Base-by-base conservation (phyloP, 2,329 filamentous ascomycete genomes). In the Trichoderma cornu-damae region DNA sequence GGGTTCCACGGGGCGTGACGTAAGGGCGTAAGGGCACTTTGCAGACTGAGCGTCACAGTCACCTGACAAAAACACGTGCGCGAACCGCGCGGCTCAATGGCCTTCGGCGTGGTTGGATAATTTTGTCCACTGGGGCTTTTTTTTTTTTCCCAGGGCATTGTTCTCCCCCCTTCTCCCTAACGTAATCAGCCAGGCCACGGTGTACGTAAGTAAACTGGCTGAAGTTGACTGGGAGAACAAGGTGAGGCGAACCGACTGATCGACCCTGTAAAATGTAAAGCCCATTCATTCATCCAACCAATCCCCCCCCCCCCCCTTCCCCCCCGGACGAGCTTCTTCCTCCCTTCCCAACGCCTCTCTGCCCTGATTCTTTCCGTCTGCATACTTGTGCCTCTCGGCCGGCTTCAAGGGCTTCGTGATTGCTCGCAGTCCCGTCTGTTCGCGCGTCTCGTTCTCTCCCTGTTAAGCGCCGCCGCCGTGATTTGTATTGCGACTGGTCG, bases 141-240 rank as follows among this genome's bases (percentile, higher is more conserved):
- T 49, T 9, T 16, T 32, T 24, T 34, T 26, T 24, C n/a, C n/a
- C n/a, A n/a, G n/a, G n/a, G n/a, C n/a, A n/a, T n/a, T n/a, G n/a
- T 43, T 22, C 43, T 37, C 51, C 44, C 40, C 40, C 42, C 51
- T 34, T 51, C 42, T 47, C 42, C n/a, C 42, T 57, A 57, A 57
- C 54, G 54, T 57, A 57, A 57, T 57, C 54, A 57, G 28, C 18
- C 47, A 28, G n/a, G 51, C 32, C 34, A 28, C 34, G n/a, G n/a
- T n/a, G n/a, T n/a, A 47, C 54, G 54, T 57, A 57, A 46, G 54
- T 57, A 57, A 47, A 46, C 54, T 44, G 46, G 44, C 37, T 44
- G 35, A 37, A 57, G 37, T 38, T 50, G 44, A 37, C 54, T 57
- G 37, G 20, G 20, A 30, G 14, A 42, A 37, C 54, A 44, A 50